Percentiles rank a stretch among this genome's conserved stretches.
phyloP scores from a whole-genome alignment of 129 eudicot species.

The Chrysanthemum seticuspe region DNA sequence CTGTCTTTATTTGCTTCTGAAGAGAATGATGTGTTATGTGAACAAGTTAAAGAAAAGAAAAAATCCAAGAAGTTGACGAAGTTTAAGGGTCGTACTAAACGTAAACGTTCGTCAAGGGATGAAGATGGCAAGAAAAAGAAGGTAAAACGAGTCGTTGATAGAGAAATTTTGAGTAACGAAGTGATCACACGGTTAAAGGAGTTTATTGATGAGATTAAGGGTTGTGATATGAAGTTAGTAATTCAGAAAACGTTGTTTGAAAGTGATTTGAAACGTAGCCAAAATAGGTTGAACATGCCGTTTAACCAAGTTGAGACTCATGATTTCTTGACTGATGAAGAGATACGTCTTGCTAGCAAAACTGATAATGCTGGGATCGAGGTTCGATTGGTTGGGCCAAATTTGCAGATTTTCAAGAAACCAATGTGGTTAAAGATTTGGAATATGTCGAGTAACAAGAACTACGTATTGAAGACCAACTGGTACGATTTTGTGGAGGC shows the following conservation, averaged over 20 bases:
- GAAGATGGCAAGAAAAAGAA: not conserved
- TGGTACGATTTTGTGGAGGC: slow-evolving; percentile 10
- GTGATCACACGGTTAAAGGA: not conserved
- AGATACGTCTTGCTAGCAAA: not conserved
- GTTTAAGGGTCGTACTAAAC: not conserved
- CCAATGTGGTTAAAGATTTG: not conserved
- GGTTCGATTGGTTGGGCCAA: slow-evolving; percentile 16
- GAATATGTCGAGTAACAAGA: not conserved
- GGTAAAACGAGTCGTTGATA: not conserved
- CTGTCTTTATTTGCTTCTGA: not conserved
- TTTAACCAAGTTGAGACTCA: slow-evolving; percentile 4
- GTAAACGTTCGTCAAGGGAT: not conserved
- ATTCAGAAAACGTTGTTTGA: not conserved
- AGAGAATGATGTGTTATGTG: not conserved
- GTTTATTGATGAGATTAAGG: slow-evolving; percentile 12
- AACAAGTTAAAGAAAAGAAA: not conserved
- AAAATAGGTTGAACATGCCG: slow-evolving; percentile 21
- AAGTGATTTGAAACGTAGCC: not conserved
- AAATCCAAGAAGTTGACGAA: not conserved
- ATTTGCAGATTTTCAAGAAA: not conserved
- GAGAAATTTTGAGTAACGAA: not conserved
- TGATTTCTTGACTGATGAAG: slow-evolving; percentile 8
- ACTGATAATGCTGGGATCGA: not conserved
- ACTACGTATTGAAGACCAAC: slow-evolving; percentile 15
- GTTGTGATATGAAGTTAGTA: slow-evolving; percentile 2